Percentiles rank a stretch among this genome's conserved stretches.
Evolutionary conservation across 176 grass and related monocot species (phyloP).

Genomic region (Hordeum vulgare): DNA sequence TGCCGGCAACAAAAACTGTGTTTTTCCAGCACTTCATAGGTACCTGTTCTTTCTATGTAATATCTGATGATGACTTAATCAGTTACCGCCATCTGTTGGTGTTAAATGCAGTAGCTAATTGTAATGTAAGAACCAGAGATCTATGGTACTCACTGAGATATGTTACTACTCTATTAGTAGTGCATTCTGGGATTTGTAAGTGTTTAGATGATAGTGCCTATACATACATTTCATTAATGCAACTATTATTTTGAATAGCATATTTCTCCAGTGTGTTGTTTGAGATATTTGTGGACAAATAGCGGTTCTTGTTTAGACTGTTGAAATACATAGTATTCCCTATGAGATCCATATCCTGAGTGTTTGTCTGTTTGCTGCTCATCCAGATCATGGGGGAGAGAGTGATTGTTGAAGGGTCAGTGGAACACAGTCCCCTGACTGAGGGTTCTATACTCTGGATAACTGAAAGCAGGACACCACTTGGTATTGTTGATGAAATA

Average conservation of each 20-base stretch:
- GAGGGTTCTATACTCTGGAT: constrained; percentile 95
- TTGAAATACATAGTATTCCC: background rate
- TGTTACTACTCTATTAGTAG: background rate
- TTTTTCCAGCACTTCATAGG: background rate
- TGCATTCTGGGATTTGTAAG: background rate
- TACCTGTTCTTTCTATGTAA: background rate
- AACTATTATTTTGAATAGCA: background rate
- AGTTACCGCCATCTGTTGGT: background rate
- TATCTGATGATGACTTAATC: background rate
- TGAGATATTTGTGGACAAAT: background rate
- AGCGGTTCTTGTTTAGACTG: background rate
- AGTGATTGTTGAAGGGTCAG: constrained; percentile 83
- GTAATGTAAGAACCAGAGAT: background rate
- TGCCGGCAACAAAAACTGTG: background rate
- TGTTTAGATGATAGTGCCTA: background rate
- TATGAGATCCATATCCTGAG: constrained; percentile 8
- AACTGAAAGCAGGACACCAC: constrained; percentile 56
- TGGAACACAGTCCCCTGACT: constrained; percentile 71
- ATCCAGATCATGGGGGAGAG: constrained; percentile 68
- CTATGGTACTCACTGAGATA: background rate
- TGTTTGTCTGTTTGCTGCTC: constrained; percentile 14
- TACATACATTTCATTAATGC: background rate
- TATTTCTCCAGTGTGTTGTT: constrained; percentile 1
- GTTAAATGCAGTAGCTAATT: background rate
- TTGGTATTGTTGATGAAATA: constrained; percentile 81